phyloP scores from a whole-genome alignment of 352 stramenopile genomes.

The Phytophthora capsici region DNA sequence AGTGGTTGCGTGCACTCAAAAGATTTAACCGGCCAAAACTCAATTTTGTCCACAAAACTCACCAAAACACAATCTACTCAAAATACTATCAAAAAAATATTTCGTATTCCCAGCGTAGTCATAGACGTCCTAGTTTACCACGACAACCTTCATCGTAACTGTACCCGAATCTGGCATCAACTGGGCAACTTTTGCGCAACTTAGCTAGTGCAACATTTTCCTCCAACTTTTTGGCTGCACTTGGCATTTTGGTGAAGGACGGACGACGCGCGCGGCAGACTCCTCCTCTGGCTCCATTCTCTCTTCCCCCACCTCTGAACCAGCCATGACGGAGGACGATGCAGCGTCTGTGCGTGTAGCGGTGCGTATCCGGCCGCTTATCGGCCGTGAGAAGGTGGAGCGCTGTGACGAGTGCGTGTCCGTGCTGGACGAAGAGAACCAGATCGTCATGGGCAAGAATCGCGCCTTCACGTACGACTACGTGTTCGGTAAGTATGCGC shows the following conservation, averaged over 20 bases:
- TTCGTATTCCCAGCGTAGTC: too few relatives aligned
- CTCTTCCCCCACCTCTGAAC: not conserved
- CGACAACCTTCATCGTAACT: too few relatives aligned
- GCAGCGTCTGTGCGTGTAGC: constrained; percentile 78
- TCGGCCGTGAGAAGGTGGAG: constrained; percentile 90
- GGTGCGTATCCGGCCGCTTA: constrained; percentile 86
- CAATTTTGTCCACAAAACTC: too few relatives aligned
- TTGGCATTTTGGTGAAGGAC: constrained; percentile 4
- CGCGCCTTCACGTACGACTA: constrained; percentile 92
- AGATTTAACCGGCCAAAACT: too few relatives aligned
- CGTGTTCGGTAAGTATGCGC: constrained; percentile 84
- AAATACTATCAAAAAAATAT: too few relatives aligned
- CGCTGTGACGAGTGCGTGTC: constrained; percentile 89
- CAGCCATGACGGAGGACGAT: constrained; percentile 54
- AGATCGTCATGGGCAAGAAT: constrained; percentile 91
- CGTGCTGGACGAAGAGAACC: constrained; percentile 79
- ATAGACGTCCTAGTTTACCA: too few relatives aligned
- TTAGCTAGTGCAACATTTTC: constrained; percentile 14
- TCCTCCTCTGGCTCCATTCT: constrained; percentile 8
- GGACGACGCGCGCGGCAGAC: too few relatives aligned
- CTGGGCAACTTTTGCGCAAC: constrained; percentile 10
- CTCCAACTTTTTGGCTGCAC: constrained; percentile 10
- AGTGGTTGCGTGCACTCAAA: too few relatives aligned
- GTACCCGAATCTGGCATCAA: too few relatives aligned
- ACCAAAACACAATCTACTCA: too few relatives aligned